Base-by-base conservation (phyloP, 495 filamentous ascomycete genomes). In the Neurospora sublineolata region DNA sequence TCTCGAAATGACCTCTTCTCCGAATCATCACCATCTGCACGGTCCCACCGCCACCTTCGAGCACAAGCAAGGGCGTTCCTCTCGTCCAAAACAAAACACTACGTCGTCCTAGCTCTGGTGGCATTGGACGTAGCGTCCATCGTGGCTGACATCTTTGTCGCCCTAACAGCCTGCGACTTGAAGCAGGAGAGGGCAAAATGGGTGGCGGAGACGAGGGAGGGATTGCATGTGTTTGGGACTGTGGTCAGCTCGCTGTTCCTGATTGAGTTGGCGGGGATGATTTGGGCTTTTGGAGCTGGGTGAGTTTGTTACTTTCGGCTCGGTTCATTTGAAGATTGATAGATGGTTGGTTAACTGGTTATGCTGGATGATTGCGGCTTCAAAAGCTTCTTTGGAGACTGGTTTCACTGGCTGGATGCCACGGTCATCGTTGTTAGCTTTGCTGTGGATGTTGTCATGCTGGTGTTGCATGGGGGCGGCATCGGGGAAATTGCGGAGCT, bases 381-480 rank as follows among this genome's bases (percentile, higher is more conserved):
- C 0, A 10, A 1, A 38, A 89, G 89, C 10, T 91, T 89, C 79
- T 90, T 91, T 74, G 74, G 81, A 37, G 86, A 86, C 33, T 84
- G 79, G 77, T 90, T 92, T 77, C 89, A 89, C 76, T 79, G 79
- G 72, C 87, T 92, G 74, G 90, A 92, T 76, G 87, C 88, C 16
- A 68, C 81, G 20, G 85, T 91, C 33, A 90, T 92, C 75, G 69
- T 90, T 2, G 82, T 82, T 3, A 86, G 86, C 67, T 90, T 92
- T 74, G 76, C 87, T 40, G 78, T 89, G 70, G 88, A 90, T 72
- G 79, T 91, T 36, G 69, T 86, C 0, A 80, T 88, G 52, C 20
- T 27, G 11, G 46, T 27, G 46, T 12, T 58, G 46, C 46, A 58
- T 58, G 20, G 46, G 20, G 20, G 14, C 10, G 88, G 88, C 67